phyloP scores from a whole-genome alignment of 768 basidiomycete species.

The Cantharellus anzutake region DNA sequence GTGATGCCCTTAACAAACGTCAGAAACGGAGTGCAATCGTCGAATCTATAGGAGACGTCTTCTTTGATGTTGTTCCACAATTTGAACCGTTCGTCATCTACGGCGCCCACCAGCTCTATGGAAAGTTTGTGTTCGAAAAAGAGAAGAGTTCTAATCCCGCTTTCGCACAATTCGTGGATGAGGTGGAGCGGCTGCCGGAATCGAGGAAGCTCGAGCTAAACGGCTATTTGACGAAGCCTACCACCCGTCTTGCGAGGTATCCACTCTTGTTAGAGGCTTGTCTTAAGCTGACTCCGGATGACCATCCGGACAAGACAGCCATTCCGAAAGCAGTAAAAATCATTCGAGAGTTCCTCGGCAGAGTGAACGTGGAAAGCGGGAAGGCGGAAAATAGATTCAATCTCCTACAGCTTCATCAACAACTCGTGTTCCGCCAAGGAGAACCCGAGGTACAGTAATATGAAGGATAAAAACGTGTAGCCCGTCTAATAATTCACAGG shows the following conservation, averaged over 20 bases:
- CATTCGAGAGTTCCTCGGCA: slow-evolving; percentile 62
- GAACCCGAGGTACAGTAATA: slow-evolving; percentile 59
- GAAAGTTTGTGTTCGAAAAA: slow-evolving; percentile 98
- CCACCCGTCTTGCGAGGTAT: slow-evolving; percentile 91
- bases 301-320: slow-evolving; percentile 63
- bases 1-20: slow-evolving; percentile 83
- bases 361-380: slow-evolving; percentile 86
- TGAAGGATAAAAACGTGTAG: neutral
- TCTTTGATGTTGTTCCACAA: slow-evolving; percentile 68
- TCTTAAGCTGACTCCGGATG: slow-evolving; percentile 78
- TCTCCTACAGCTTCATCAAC: slow-evolving; percentile 79
- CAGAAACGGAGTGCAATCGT: slow-evolving; percentile 93
- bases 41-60: slow-evolving; percentile 76
- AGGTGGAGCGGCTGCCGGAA: slow-evolving; percentile 81
- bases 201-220: slow-evolving; percentile 94
- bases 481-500: slow-evolving; percentile 24
- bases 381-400: slow-evolving; percentile 95
- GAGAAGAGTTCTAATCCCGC: slow-evolving; percentile 86
- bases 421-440: slow-evolving; percentile 73
- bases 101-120: slow-evolving; percentile 91
- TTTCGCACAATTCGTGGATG: slow-evolving; percentile 93
- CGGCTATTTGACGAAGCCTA: slow-evolving; percentile 95
- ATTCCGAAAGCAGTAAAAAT: slow-evolving; percentile 61
- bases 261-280: slow-evolving; percentile 85
- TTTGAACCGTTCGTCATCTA: slow-evolving; percentile 91